Conservation (phyloP, 805 yeast genomes). For the Lachancea sp. region DNA sequence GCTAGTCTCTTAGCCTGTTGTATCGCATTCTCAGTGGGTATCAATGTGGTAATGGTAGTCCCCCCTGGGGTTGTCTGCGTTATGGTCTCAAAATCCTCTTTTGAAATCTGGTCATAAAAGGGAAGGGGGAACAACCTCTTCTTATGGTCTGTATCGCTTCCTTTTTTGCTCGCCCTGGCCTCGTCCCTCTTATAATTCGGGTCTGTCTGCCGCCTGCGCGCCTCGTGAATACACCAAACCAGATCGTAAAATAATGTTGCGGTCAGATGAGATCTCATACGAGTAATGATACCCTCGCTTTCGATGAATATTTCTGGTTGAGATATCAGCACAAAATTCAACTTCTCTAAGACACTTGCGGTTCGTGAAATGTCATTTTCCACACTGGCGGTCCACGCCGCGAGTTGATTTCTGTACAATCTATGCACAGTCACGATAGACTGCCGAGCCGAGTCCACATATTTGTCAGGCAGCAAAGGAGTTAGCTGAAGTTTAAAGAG, state of each 20-base stretch:
- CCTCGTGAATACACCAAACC: slow-evolving; percentile 93
- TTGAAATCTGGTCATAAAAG: slow-evolving; percentile 82
- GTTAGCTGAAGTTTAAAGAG: slow-evolving; percentile 78
- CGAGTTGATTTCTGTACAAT: slow-evolving; percentile 74
- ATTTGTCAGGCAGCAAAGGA: slow-evolving; percentile 57
- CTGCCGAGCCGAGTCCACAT: slow-evolving; percentile 83
- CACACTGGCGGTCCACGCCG: slow-evolving; percentile 80
- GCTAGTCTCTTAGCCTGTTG: slow-evolving; percentile 30
- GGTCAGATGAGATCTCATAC: slow-evolving; percentile 88
- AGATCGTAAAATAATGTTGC: slow-evolving; percentile 87
- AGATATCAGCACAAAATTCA: slow-evolving; percentile 78
- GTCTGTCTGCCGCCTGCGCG: slow-evolving; percentile 61
- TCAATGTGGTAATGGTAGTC: slow-evolving; percentile 81
- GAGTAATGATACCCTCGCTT: slow-evolving; percentile 66
- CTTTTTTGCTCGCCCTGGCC: slow-evolving; percentile 23
- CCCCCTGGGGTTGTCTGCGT: slow-evolving; percentile 89
- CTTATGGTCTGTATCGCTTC: slow-evolving; percentile 19
- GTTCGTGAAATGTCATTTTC: slow-evolving; percentile 87
- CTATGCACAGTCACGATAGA: slow-evolving; percentile 91
- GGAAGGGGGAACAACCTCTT: slow-evolving; percentile 67
- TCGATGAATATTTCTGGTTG: slow-evolving; percentile 78
- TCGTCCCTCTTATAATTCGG: slow-evolving; percentile 31
- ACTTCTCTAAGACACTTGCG: slow-evolving; percentile 82
- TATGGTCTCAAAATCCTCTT: slow-evolving; percentile 79
- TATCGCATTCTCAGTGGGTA: slow-evolving; percentile 78